Percentiles rank a stretch among this genome's conserved stretches.
phyloP scores from a whole-genome alignment of 2,329 filamentous ascomycete species.

The Fusarium sp. region DNA sequence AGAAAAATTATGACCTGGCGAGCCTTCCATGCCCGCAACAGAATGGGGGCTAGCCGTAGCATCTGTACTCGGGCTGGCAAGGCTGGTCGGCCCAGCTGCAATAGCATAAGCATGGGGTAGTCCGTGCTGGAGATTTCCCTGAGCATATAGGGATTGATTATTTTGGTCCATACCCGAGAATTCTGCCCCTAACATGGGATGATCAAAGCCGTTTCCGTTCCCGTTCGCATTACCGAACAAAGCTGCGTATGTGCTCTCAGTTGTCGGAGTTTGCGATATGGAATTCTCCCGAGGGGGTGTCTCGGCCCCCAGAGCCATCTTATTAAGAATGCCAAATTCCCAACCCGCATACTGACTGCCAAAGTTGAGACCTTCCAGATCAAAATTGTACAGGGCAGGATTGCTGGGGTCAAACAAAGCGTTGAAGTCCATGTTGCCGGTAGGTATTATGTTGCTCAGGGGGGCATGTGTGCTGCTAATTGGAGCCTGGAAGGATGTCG shows the following conservation, averaged over 20 bases:
- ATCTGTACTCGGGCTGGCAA: conserved; percentile 75
- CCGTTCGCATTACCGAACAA: conserved; percentile 66
- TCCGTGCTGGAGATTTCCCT: conserved; percentile 72
- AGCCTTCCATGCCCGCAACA: conserved; percentile 67
- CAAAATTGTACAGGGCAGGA: conserved; percentile 93
- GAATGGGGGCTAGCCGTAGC: conserved; percentile 72
- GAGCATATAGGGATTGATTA: conserved; percentile 62
- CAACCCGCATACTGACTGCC: conserved; percentile 95
- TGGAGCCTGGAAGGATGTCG: conserved; percentile 75
- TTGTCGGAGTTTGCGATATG: conserved; percentile 57
- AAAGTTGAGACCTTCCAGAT: conserved; percentile 88
- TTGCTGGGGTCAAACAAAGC: conserved; percentile 90
- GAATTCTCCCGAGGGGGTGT: conserved; percentile 77
- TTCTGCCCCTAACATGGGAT: conserved; percentile 63
- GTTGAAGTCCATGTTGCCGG: conserved; percentile 66
- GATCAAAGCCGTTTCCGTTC: conserved; percentile 64
- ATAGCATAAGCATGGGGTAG: conserved; percentile 76
- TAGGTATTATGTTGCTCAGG: conserved; percentile 63
- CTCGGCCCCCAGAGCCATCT: conserved; percentile 86
- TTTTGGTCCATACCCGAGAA: conserved; percentile 66
- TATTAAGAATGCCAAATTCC: conserved; percentile 95
- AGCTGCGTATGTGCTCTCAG: conserved; percentile 57
- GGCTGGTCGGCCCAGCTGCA: conserved; percentile 71
- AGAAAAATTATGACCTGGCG: conserved; percentile 56
- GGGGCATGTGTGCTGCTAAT: conserved; percentile 64